Percentiles rank a stretch among this genome's conserved stretches.
phyloP scores from a whole-genome alignment of 257 asterid species.

The Solanum pimpinellifolium region DNA sequence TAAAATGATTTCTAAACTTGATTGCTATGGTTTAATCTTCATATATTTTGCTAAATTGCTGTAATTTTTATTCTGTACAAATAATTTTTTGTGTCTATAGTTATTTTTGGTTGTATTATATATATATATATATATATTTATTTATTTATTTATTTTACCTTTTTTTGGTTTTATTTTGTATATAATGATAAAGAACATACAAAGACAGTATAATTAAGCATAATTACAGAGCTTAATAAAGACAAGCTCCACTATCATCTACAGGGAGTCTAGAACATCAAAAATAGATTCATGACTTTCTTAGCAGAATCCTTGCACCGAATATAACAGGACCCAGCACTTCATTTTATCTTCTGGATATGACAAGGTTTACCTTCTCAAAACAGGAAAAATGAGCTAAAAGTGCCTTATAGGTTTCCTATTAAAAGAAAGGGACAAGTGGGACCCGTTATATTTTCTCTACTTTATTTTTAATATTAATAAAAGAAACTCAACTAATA shows the following conservation, averaged over 20 bases:
- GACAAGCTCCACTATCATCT: background rate
- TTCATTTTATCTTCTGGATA: background rate
- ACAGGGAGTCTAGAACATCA: background rate
- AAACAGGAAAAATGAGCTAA: too few species aligned
- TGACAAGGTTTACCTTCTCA: background rate
- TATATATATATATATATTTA: too few species aligned
- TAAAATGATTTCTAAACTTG: background rate
- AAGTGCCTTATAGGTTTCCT: too few species aligned
- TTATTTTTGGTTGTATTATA: background rate
- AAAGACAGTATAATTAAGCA: background rate
- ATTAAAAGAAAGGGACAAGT: too few species aligned
- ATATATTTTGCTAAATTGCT: background rate
- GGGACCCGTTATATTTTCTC: too few species aligned
- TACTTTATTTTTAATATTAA: too few species aligned
- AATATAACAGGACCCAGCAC: background rate
- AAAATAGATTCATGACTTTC: background rate
- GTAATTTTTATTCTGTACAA: background rate
- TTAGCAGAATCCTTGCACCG: background rate
- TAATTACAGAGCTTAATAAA: background rate
- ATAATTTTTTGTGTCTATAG: background rate
- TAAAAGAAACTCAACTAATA: too few species aligned
- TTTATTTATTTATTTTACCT: fast-evolving
- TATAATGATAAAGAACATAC: background rate
- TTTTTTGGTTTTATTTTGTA: too few species aligned
- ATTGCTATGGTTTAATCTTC: background rate